phyloP scores from a whole-genome alignment of 306 rosid genomes.

The Calophaca sinica region DNA sequence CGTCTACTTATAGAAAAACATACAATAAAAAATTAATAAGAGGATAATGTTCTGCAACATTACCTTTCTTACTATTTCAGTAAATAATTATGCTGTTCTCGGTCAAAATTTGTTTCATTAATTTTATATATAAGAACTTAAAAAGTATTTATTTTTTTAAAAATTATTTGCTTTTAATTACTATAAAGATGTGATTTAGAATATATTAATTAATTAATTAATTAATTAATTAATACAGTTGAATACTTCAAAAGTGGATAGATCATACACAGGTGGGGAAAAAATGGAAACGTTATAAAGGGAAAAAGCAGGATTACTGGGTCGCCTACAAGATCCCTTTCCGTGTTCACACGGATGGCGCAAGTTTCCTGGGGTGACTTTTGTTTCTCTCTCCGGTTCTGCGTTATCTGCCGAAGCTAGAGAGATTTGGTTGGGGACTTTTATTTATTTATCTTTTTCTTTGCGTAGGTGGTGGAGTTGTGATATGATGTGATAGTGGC shows the following conservation, averaged over 20 bases:
- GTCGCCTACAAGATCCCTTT: slow-evolving; percentile 10
- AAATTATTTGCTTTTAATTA: no score
- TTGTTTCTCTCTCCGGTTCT: neutral
- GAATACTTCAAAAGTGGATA: no score
- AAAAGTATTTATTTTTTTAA: no score
- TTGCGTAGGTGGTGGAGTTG: neutral
- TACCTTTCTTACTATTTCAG: no score
- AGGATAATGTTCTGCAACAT: neutral
- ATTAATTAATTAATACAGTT: no score
- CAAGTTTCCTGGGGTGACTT: slow-evolving; percentile 29
- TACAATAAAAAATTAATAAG: neutral
- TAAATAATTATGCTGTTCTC: no score
- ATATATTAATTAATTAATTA: no score
- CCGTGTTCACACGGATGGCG: slow-evolving; percentile 45
- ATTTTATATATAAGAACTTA: no score
- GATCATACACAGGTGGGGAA: slow-evolving; percentile 10
- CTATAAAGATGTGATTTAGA: no score
- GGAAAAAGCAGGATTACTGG: neutral
- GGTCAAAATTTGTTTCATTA: no score
- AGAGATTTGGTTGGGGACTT: neutral
- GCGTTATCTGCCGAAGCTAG: neutral
- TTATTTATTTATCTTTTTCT: neutral
- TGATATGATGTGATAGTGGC: neutral
- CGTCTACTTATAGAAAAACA: neutral
- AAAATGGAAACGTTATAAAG: neutral